These are phyloP conservation scores for Canavalia gladiata DNA, from an alignment of 306 rosid species.

Conservation along the genomic window DNA sequence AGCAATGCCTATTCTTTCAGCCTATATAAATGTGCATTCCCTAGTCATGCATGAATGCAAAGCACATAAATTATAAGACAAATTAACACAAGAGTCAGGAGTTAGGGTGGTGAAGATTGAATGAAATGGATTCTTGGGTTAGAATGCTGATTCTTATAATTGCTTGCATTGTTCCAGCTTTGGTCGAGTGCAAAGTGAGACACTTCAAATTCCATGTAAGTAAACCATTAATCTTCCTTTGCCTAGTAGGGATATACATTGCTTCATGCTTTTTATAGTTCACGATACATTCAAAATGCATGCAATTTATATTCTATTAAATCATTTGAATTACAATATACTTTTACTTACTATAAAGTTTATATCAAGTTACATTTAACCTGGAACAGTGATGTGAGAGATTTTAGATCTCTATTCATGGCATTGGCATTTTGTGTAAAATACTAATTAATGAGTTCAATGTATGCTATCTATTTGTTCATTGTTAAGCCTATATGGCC, in stretches of 20 bases:
- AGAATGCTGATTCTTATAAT: slow-evolving; percentile 55
- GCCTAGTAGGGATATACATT: background rate
- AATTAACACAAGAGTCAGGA: slow-evolving; percentile 15
- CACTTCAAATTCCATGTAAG: slow-evolving; percentile 82
- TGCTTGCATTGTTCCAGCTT: slow-evolving; percentile 67
- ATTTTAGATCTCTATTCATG: background rate
- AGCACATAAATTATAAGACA: background rate
- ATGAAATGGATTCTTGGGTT: slow-evolving; percentile 64
- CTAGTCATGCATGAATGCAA: slow-evolving; percentile 51
- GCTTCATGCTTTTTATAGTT: background rate
- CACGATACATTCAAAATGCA: background rate
- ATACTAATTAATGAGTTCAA: background rate
- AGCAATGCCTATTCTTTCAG: slow-evolving; percentile 48
- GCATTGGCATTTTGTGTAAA: background rate
- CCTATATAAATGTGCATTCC: slow-evolving; percentile 65
- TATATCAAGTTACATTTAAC: background rate
- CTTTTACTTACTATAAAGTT: background rate
- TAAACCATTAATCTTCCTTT: background rate
- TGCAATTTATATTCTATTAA: slow-evolving; percentile 6
- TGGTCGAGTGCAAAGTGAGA: slow-evolving; percentile 76
- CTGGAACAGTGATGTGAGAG: background rate
- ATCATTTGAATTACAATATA: background rate
- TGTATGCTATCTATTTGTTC: background rate
- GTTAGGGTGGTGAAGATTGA: background rate
- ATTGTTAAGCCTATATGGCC: background rate